Percentiles rank a stretch among this genome's conserved stretches.
Conservation (phyloP, 441 rosid species). For the Aleurites moluccanus region DNA sequence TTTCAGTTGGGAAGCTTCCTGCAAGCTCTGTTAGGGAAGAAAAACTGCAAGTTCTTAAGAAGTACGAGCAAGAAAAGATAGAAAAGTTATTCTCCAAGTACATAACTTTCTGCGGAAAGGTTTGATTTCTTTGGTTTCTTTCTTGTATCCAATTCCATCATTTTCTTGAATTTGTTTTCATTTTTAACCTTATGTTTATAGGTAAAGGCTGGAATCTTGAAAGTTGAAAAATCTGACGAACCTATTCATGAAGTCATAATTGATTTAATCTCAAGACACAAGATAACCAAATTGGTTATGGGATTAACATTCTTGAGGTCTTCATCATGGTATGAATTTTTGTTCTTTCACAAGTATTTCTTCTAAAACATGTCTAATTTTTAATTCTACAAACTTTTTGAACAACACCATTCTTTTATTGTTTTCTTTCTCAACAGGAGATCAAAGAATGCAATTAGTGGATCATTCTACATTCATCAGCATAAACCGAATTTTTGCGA, state of each 20-base stretch:
- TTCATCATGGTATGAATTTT: slow-evolving; percentile 48
- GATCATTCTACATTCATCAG: slow-evolving; percentile 50
- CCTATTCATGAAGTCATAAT: slow-evolving; percentile 50
- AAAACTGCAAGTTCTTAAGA: slow-evolving; percentile 52
- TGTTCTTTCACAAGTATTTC: no score
- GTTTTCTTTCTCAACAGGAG: slow-evolving; percentile 41
- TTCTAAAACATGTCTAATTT: not conserved
- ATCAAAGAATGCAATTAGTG: slow-evolving; percentile 59
- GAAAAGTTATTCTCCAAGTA: slow-evolving; percentile 56
- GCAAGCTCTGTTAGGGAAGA: slow-evolving; percentile 68
- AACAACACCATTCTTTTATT: not conserved
- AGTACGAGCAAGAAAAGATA: slow-evolving; percentile 54
- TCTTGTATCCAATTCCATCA: not conserved
- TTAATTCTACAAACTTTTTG: no score
- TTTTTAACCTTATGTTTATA: slow-evolving; percentile 29
- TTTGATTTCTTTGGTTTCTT: not conserved
- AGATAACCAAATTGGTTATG: slow-evolving; percentile 71
- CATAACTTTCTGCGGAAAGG: slow-evolving; percentile 63
- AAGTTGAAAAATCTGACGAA: slow-evolving; percentile 62
- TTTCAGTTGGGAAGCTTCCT: slow-evolving; percentile 80
- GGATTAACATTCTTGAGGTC: slow-evolving; percentile 69
- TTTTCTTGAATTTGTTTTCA: not conserved
- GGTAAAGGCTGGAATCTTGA: slow-evolving; percentile 62
- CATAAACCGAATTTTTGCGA: slow-evolving; percentile 69
- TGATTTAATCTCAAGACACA: slow-evolving; percentile 54